Base-by-base conservation (phyloP, 129 eudicot genomes). In the Apium graveolens region DNA sequence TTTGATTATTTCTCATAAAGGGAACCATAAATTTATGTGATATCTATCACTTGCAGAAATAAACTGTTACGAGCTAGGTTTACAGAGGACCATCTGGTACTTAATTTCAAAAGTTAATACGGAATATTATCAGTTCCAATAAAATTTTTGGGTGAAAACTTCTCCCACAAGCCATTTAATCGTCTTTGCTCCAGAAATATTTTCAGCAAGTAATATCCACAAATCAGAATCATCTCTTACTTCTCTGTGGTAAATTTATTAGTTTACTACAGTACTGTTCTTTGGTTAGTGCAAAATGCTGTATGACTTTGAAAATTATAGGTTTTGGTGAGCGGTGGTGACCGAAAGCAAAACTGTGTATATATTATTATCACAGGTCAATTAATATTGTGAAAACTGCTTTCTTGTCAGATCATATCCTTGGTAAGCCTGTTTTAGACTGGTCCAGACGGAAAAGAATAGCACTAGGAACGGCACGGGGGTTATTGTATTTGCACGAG, bases 391-490 rank as follows among this genome's bases (percentile, higher is more conserved):
- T 37, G 24, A 31, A 29, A 14, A 26, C 44, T 74, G 75, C 75
- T 77, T 75, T 27, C 38, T 43, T 73, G 16, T 73, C 96, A 94
- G 98, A 94, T 85, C 87, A 88, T 77, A 65, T 85, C 7, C 88
- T 88, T 32, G 98, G 97, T 53, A 84, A 82, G 79, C 93, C 98
- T 5, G 91, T 94, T 17, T 81, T 94, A 66, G 96, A 94, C 82
- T 94, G 97, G 97, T 72, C 90, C 27, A 91, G 97, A 84, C 84
- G 98, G 37, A 91, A 90, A 78, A 90, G 83, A 37, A 91, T 94
- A 57, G 96, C 98, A 9, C 80, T 91, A 66, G 98, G 98, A 29
- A 94, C 98, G 0, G 98, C 98, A 41, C 84, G 98, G 81, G 98
- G 98, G n/a, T 70, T 94, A 75, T 83, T 94, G 13, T 94, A 94